Evolutionary conservation across 2,329 filamentous ascomycete genomes (phyloP).

Genomic region (Diatrype stigma): DNA sequence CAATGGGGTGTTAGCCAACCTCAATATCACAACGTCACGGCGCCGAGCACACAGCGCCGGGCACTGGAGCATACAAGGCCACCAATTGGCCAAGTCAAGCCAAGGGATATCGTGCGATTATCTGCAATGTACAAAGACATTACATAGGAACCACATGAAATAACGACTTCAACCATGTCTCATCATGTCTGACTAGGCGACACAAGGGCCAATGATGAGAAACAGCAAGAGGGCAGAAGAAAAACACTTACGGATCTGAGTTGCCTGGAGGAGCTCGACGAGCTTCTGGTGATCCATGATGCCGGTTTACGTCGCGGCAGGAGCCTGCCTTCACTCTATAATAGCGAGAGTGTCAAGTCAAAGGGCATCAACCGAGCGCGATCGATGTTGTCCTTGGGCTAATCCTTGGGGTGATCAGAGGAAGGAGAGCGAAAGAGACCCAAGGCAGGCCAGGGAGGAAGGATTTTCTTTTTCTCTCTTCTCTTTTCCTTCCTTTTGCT

Average conservation of each 20-base stretch:
- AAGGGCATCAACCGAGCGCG: background rate
- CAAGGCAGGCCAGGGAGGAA: background rate
- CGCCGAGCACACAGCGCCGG: no score
- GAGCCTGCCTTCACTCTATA: background rate
- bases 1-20: constrained; percentile 29
- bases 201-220: background rate
- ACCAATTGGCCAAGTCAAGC: background rate
- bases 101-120: no score
- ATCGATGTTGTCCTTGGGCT: background rate
- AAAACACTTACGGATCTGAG: constrained; percentile 71
- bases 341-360: background rate
- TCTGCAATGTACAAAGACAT: no score
- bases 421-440: background rate
- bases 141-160: background rate
- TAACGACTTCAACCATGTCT: background rate
- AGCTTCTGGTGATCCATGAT: constrained; percentile 80
- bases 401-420: background rate
- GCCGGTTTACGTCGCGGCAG: constrained; percentile 2
- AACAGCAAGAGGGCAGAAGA: constrained; percentile 8
- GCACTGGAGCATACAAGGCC: no score
- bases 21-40: constrained; percentile 2
- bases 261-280: constrained; percentile 79
- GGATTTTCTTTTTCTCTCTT: background rate
- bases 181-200: no score
- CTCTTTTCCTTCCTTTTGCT: background rate